These are phyloP conservation scores for Stemphylium vesicarium DNA, from an alignment of 2,329 filamentous ascomycete genomes.

Conservation along the genomic window DNA sequence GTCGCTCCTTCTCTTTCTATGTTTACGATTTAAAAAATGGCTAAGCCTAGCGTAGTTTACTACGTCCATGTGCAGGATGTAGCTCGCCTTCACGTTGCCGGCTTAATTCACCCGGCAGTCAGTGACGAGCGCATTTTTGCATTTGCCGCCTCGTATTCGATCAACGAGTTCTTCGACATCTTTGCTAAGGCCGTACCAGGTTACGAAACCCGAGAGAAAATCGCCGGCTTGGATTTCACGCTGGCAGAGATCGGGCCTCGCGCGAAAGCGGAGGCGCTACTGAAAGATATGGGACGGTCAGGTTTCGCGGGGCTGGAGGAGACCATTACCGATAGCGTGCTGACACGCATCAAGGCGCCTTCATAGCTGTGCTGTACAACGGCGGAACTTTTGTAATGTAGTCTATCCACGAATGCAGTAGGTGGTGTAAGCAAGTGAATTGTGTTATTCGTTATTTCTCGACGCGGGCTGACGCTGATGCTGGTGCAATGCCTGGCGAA, in stretches of 20 bases:
- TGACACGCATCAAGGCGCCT: conserved; percentile 6
- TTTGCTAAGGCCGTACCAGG: conserved; percentile 4
- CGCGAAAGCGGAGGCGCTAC: conserved; percentile 9
- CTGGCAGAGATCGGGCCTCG: conserved; percentile 12
- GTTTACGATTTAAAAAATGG: neutral
- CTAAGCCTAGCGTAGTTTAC: conserved; percentile 14
- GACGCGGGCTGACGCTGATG: too few species aligned
- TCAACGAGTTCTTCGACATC: conserved; percentile 19
- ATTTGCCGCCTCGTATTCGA: conserved; percentile 13
- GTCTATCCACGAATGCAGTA: neutral
- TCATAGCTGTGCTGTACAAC: neutral
- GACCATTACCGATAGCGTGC: conserved; percentile 10
- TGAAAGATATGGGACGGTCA: conserved; percentile 8
- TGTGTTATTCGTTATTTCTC: neutral
- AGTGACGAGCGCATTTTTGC: conserved; percentile 24
- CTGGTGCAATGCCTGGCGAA: too few species aligned
- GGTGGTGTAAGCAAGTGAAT: neutral
- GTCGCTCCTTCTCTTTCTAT: neutral
- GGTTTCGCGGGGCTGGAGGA: conserved; percentile 13
- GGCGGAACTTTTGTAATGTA: neutral
- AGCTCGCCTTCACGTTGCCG: conserved; percentile 28
- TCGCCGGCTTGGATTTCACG: conserved; percentile 12
- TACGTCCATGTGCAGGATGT: conserved; percentile 28
- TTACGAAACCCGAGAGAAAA: conserved; percentile 7
- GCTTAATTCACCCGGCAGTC: conserved; percentile 18